Evolutionary conservation across 1,139 yeast species (phyloP).

Genomic region (Saccharomyces hybrid): DNA sequence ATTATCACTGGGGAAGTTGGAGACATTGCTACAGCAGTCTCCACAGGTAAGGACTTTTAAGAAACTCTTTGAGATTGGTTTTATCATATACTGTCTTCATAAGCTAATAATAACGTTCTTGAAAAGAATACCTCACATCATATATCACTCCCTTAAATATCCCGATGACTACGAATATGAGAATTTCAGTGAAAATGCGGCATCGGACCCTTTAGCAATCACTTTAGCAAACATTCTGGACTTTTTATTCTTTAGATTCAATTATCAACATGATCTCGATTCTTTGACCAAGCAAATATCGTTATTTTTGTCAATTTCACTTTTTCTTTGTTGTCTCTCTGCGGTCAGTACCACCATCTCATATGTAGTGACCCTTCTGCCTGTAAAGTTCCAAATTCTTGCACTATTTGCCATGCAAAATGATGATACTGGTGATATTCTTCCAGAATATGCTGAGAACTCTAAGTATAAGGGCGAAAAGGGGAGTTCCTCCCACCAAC

Average conservation of each 20-base stretch:
- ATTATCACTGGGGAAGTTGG: constrained; percentile 23
- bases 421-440: constrained; percentile 10
- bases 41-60: constrained; percentile 12
- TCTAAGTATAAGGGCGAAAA: constrained; percentile 2
- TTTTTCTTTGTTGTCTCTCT: constrained; percentile 62
- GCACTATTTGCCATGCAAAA: constrained; percentile 25
- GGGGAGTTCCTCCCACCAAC: neutral
- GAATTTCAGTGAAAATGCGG: constrained; percentile 7
- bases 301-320: constrained; percentile 53
- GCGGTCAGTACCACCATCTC: constrained; percentile 49
- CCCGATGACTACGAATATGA: constrained; percentile 17
- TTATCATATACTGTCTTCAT: constrained; percentile 27
- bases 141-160: constrained; percentile 13
- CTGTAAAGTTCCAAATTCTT: constrained; percentile 24
- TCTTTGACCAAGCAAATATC: constrained; percentile 59
- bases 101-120: constrained; percentile 23
- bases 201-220: constrained; percentile 56
- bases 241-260: constrained; percentile 29
- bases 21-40: constrained; percentile 16
- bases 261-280: constrained; percentile 38
- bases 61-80: constrained; percentile 20
- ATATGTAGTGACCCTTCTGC: constrained; percentile 29
- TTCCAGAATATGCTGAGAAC: constrained; percentile 18
- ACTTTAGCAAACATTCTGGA: constrained; percentile 48
- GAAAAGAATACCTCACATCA: constrained; percentile 22